Conservation (phyloP, 1,284 basidiomycete species). For the Sporisorium scitamineum region DNA sequence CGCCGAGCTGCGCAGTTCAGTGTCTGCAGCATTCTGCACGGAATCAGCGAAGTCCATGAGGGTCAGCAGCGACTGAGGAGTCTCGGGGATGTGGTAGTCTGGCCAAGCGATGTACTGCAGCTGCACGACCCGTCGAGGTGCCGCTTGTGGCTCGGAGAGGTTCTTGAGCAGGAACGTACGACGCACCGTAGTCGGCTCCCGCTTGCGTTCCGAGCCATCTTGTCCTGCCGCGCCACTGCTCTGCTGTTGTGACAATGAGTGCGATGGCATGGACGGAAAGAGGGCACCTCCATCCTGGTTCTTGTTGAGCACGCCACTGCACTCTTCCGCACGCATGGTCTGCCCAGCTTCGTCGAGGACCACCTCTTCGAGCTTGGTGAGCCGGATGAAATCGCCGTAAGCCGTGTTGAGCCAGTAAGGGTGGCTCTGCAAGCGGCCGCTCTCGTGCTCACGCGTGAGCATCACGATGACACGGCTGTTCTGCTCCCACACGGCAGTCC, state of each 20-base stretch:
- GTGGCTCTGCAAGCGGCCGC: conserved; percentile 88
- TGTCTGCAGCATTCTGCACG: conserved; percentile 50
- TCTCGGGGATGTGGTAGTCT: conserved; percentile 65
- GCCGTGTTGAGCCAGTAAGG: conserved; percentile 83
- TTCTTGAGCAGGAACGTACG: conserved; percentile 53
- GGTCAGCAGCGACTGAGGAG: conserved; percentile 55
- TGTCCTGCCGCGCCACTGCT: not conserved
- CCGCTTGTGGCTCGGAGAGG: conserved; percentile 24
- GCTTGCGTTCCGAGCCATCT: conserved; percentile 1
- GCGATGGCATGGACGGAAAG: conserved; percentile 46
- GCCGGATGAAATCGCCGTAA: conserved; percentile 75
- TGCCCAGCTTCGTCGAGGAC: conserved; percentile 43
- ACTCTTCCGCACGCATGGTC: conserved; percentile 34
- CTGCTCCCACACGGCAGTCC: conserved; percentile 78
- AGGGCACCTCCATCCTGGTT: conserved; percentile 38
- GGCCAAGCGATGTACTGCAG: conserved; percentile 68
- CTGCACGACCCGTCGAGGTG: conserved; percentile 50
- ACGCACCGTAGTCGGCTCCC: conserved; percentile 45
- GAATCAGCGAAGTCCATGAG: conserved; percentile 55
- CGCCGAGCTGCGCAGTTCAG: conserved; percentile 16
- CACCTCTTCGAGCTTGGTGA: conserved; percentile 55
- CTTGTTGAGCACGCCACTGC: conserved; percentile 15
- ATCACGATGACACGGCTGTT: conserved; percentile 74
- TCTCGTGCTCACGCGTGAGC: conserved; percentile 93
- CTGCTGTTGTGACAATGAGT: conserved; percentile 12